phyloP scores from a whole-genome alignment of 2,329 filamentous ascomycete genomes.

The Xylaria sp. region DNA sequence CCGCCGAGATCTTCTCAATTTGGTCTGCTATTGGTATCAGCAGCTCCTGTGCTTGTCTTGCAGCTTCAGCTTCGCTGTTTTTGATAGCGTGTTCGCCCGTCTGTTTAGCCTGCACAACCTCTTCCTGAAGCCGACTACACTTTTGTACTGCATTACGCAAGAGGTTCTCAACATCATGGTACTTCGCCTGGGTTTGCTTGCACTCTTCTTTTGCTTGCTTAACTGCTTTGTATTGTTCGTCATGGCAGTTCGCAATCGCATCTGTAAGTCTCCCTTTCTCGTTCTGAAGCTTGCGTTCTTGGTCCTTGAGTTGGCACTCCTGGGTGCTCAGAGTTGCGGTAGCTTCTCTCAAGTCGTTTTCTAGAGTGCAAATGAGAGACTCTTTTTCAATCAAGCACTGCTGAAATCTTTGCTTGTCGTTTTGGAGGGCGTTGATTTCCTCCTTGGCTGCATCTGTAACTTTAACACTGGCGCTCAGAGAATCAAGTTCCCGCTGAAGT shows the following conservation, averaged over 20 bases:
- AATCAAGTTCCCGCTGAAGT: conserved; percentile 24
- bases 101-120: conserved; percentile 38
- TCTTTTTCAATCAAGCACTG: conserved; percentile 28
- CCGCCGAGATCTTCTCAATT: conserved; percentile 21
- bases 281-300: conserved; percentile 23
- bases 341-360: conserved; percentile 20
- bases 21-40: conserved; percentile 12
- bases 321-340: conserved; percentile 27
- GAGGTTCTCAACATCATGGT: conserved; percentile 35
- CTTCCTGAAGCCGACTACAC: conserved; percentile 33
- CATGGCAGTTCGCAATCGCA: conserved; percentile 13
- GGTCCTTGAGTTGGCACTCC: conserved; percentile 18
- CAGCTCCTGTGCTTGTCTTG: conserved; percentile 22
- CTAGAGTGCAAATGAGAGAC: conserved; percentile 9
- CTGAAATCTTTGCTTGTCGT: conserved; percentile 22
- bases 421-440: conserved; percentile 19
- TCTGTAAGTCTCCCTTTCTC: conserved; percentile 28
- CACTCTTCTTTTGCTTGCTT: conserved; percentile 42
- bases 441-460: conserved; percentile 16
- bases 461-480: conserved; percentile 8
- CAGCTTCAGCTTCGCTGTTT: conserved; percentile 26
- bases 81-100: conserved; percentile 15
- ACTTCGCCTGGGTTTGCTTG: conserved; percentile 35
- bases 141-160: conserved; percentile 34
- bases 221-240: conserved; percentile 36